Conservation (phyloP, 1,284 basidiomycete genomes). For the Cryptococcus depauperatus region DNA sequence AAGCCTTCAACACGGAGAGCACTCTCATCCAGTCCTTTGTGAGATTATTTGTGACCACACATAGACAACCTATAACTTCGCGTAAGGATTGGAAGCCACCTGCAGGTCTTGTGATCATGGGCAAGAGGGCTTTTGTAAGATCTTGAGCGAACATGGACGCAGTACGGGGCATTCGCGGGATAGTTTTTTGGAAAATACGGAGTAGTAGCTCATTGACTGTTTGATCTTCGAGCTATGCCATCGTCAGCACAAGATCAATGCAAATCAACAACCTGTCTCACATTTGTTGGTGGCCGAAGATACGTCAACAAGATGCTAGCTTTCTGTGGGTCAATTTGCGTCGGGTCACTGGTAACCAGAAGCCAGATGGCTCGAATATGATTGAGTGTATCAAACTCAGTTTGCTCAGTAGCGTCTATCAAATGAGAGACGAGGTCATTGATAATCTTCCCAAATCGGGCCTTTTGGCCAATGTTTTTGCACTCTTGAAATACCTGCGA, state of each 20-base stretch:
- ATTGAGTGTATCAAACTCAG: conserved; percentile 30
- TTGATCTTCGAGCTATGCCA: conserved; percentile 65
- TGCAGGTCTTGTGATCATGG: conserved; percentile 73
- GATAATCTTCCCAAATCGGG: conserved; percentile 51
- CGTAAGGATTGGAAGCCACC: conserved; percentile 70
- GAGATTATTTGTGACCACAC: conserved; percentile 69
- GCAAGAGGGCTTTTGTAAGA: conserved; percentile 68
- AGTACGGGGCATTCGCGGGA: conserved; percentile 81
- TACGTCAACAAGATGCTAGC: conserved; percentile 28
- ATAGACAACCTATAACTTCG: conserved; percentile 86
- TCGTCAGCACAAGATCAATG: conserved; percentile 4
- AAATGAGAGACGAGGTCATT: conserved; percentile 76
- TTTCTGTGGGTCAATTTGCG: conserved; percentile 33
- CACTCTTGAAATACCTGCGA: conserved; percentile 17
- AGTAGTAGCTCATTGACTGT: conserved; percentile 72
- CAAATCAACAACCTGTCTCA: conserved; percentile 10
- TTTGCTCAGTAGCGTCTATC: conserved; percentile 57
- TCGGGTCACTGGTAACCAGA: conserved; percentile 25
- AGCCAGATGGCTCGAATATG: conserved; percentile 38
- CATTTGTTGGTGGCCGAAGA: conserved; percentile 28
- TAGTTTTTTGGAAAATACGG: conserved; percentile 73
- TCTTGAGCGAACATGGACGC: conserved; percentile 77
- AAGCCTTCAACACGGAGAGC: conserved; percentile 69
- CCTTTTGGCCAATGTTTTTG: conserved; percentile 8
- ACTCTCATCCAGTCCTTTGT: conserved; percentile 76